Evolutionary conservation across 441 rosid genomes (phyloP).

Genomic region (Capsella rubella): DNA sequence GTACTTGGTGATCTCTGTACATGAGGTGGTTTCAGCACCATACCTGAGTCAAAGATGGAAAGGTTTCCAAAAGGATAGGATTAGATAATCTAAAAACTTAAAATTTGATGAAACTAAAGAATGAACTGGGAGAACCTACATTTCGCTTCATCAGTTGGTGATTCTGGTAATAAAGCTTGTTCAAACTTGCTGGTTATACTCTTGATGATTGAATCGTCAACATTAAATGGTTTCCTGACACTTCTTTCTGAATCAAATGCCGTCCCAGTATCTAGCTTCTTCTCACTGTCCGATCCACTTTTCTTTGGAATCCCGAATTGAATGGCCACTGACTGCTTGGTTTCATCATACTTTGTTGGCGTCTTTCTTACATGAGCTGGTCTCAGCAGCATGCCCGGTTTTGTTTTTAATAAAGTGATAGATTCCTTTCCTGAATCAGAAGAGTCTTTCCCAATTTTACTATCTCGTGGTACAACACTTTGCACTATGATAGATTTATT

Average conservation of each 20-base stretch:
- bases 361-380: conserved; percentile 85
- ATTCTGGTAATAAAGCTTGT: conserved; percentile 50
- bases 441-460: conserved; percentile 56
- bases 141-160: conserved; percentile 54
- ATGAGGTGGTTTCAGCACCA: conserved; percentile 85
- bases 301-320: conserved; percentile 49
- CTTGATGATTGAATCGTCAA: conserved; percentile 51
- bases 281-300: conserved; percentile 46
- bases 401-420: conserved; percentile 77
- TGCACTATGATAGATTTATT: conserved; percentile 53
- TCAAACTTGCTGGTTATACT: conserved; percentile 54
- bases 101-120: conserved; percentile 11
- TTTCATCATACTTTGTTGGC: conserved; percentile 64
- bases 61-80: neutral
- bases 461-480: conserved; percentile 51
- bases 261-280: conserved; percentile 44
- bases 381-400: conserved; percentile 86
- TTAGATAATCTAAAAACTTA: conserved; percentile 1
- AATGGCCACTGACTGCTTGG: conserved; percentile 51
- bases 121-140: conserved; percentile 53
- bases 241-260: conserved; percentile 46
- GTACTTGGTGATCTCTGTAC: conserved; percentile 55
- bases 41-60: conserved; percentile 51
- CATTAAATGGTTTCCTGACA: conserved; percentile 49
- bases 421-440: conserved; percentile 60